Percentiles rank a stretch among this genome's conserved stretches.
phyloP scores from a whole-genome alignment of 192 early-diverging fungal species.

The Coemansia sp. region DNA sequence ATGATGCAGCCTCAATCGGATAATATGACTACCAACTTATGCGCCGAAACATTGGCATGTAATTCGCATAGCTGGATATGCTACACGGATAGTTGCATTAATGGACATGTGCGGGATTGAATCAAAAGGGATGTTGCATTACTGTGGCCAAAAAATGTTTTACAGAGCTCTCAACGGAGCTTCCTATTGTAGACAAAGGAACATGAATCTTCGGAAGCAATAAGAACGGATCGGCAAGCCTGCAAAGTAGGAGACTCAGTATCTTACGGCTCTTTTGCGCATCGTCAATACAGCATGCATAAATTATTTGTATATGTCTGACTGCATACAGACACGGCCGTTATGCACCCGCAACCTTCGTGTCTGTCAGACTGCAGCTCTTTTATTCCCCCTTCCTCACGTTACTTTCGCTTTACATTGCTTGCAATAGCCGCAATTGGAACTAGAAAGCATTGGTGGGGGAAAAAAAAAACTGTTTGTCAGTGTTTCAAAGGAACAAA shows the following conservation, averaged over 20 bases:
- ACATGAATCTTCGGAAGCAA: background rate
- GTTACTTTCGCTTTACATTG: background rate
- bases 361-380: conserved; percentile 3
- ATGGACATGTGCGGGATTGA: background rate
- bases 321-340: conserved; percentile 6
- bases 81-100: background rate
- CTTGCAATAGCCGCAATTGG: conserved; percentile 4
- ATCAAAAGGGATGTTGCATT: background rate
- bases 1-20: conserved; percentile 7
- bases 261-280: background rate
- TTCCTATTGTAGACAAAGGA: conserved; percentile 1
- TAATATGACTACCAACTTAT: background rate
- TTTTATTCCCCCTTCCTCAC: background rate
- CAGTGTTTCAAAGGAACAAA: conserved; percentile 2
- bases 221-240: background rate
- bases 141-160: background rate
- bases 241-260: background rate
- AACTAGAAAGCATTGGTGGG: background rate
- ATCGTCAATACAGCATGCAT: background rate
- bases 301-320: background rate
- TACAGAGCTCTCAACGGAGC: background rate
- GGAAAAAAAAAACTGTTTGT: background rate
- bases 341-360: background rate
- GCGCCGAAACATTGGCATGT: background rate
- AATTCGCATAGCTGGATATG: background rate